Evolutionary conservation across 805 yeast species (phyloP), one percentile per base, ranked within the genome.

Genomic region (Candida verbasci): DNA sequence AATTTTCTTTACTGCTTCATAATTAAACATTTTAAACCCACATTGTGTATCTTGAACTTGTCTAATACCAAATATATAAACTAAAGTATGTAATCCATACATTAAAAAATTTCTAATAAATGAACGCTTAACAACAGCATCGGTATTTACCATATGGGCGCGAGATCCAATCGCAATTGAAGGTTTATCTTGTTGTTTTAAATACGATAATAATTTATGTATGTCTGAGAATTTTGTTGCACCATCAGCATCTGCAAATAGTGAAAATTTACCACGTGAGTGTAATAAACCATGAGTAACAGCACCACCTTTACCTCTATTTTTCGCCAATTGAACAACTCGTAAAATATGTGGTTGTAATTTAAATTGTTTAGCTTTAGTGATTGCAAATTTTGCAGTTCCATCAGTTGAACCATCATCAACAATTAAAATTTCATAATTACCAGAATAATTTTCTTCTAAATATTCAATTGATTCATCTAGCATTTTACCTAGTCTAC

Each of bases 201-300:
- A 65, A 9, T 65, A 59, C 3, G 51, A 53, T 9, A 77, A 44
- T 40, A 89, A 65, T 38, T 71, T 74, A 2, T 53, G 52, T 17
- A 84, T 66, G 56, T 89, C 96, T 17, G 74, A 51, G 55, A 93
- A 93, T 47, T 73, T 70, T 17, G 95, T 82, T 4, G 98, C 97
- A 23, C 97, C 97, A 61, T 93, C 98, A 1, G 97, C 98, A 61
- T 93, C 98, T 1, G 96, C 97, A 65, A 93, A 93, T 8, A 93
- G 70, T 9, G 78, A 76, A 49, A 74, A 81, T 39, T 69, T 56
- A 9, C 97, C 98, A 29, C 86, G 66, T 3, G 81, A 65, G 49
- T 78, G 79, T 48, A 81, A 74, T 57, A 93, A 62, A 6, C 98
- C 98, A 58, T 91, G 97, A 12, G 94, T 79, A 0, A 93, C 97